These are phyloP conservation scores for Gypsophila paniculata DNA, from an alignment of 179 eudicot species.

Conservation along the genomic window DNA sequence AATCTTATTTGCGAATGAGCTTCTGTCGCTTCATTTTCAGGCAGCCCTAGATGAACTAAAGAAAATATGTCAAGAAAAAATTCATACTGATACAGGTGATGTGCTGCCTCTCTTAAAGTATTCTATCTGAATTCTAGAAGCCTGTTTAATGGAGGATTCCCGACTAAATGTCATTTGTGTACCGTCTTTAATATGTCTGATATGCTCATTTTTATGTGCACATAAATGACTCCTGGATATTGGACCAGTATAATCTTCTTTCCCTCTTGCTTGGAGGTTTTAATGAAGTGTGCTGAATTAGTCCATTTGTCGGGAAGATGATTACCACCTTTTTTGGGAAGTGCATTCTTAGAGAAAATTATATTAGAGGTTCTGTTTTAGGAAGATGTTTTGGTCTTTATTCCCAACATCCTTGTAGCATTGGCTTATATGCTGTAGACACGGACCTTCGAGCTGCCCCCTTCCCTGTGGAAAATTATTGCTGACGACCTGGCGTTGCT, in stretches of 20 bases:
- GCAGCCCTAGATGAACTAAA: slow-evolving; percentile 80
- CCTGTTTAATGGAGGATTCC: background rate
- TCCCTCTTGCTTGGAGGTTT: background rate
- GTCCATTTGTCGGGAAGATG: background rate
- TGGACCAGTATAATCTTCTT: background rate
- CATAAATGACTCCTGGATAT: background rate
- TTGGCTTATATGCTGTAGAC: background rate
- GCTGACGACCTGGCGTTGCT: background rate
- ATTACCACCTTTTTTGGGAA: background rate
- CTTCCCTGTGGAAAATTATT: background rate
- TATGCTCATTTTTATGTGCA: background rate
- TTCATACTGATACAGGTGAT: slow-evolving; percentile 86
- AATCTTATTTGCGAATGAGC: slow-evolving; percentile 82
- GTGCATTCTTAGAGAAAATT: background rate
- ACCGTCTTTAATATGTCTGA: background rate
- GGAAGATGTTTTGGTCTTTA: background rate
- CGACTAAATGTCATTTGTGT: background rate
- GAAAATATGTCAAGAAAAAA: slow-evolving; percentile 65
- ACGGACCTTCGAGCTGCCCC: background rate
- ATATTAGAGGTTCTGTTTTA: background rate
- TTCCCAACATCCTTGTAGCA: background rate
- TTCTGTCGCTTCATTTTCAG: slow-evolving; percentile 67
- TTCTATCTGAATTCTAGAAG: background rate
- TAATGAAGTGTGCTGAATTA: background rate
- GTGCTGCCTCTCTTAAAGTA: background rate